These are phyloP conservation scores for Trichoderma simmonsii DNA, from an alignment of 2,329 filamentous ascomycete species.

Conservation along the genomic window DNA sequence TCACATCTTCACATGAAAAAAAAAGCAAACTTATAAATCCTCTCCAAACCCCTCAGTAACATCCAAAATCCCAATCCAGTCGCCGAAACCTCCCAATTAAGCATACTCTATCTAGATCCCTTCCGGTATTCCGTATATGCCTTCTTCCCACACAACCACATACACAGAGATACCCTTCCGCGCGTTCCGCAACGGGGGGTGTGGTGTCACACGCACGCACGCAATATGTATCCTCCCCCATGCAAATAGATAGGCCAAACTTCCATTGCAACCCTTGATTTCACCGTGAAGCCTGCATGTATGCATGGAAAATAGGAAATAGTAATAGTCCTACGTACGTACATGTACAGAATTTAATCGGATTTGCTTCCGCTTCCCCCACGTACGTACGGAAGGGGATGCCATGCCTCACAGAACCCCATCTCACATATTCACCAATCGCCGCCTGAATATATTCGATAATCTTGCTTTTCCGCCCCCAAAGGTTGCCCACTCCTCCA, in stretches of 20 bases:
- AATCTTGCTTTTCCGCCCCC: background rate
- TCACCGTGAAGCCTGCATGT: background rate
- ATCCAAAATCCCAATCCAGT: background rate
- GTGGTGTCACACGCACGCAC: background rate
- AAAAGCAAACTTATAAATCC: background rate
- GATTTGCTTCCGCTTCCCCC: background rate
- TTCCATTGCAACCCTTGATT: background rate
- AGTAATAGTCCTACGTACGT: background rate
- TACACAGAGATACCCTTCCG: background rate
- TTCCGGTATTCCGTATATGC: background rate
- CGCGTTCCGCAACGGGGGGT: background rate
- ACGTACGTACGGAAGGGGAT: background rate
- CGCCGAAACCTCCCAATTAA: background rate
- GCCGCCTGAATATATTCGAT: background rate
- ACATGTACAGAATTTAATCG: background rate
- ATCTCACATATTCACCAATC: background rate
- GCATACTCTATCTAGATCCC: background rate
- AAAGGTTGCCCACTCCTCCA: background rate
- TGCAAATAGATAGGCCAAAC: constrained; percentile 2
- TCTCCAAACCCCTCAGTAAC: background rate
- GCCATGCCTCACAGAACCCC: background rate
- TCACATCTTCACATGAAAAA: background rate
- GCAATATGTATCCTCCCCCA: background rate
- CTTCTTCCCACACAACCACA: background rate
- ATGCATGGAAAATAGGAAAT: background rate